Conservation (phyloP, 148 eudicot species). For the Fagopyrum tataricum region DNA sequence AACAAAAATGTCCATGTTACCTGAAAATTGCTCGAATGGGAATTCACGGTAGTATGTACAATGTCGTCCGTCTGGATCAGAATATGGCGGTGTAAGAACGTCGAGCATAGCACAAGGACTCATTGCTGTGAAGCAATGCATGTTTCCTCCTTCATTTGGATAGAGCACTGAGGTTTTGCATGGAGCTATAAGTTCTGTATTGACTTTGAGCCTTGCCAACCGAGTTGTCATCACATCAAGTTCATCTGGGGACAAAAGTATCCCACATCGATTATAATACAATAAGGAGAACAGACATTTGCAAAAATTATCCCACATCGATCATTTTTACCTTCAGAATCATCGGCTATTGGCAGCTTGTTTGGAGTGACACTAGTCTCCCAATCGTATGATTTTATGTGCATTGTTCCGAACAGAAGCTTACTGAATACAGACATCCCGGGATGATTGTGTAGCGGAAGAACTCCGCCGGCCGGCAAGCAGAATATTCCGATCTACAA, state of each 20-base stretch:
- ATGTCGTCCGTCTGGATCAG: constrained; percentile 79
- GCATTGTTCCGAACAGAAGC: constrained; percentile 80
- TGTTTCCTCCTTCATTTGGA: constrained; percentile 80
- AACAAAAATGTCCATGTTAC: constrained; percentile 22
- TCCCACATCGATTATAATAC: no score
- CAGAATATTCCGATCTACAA: constrained; percentile 83
- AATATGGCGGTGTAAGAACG: constrained; percentile 87
- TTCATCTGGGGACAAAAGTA: constrained; percentile 15
- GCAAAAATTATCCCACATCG: no score
- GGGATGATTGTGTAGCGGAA: constrained; percentile 90
- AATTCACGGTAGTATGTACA: constrained; percentile 61
- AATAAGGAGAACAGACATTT: no score
- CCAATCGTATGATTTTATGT: constrained; percentile 80
- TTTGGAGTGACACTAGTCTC: constrained; percentile 19
- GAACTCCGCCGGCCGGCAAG: constrained; percentile 67
- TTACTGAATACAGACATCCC: constrained; percentile 88
- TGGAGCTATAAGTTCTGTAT: constrained; percentile 57
- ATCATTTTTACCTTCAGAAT: constrained; percentile 14
- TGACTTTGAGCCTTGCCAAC: constrained; percentile 61
- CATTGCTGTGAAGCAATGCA: constrained; percentile 82
- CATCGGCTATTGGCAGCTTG: neutral
- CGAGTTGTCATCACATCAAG: constrained; percentile 19
- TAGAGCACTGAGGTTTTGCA: constrained; percentile 66
- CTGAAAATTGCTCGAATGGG: constrained; percentile 47
- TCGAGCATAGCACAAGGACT: constrained; percentile 81